Base-by-base conservation (phyloP, 768 basidiomycete genomes). In the Favolaschia claudopus region DNA sequence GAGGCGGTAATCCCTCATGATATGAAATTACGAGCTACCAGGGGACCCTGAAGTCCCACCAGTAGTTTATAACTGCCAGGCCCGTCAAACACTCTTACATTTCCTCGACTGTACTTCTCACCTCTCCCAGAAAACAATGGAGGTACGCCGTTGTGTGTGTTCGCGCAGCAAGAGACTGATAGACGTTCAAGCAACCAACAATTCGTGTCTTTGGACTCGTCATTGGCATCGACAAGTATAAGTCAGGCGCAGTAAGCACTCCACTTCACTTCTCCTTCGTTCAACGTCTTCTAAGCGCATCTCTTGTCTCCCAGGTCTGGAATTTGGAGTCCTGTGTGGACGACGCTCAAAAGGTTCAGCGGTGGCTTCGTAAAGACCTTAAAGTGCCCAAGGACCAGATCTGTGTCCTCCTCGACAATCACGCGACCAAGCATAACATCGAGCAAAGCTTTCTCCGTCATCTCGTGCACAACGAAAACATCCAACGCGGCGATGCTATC, bases 171-270 rank as follows among this genome's bases (percentile, higher is more conserved):
- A 40, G 20, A 27, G n/a, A 5, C 33, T 54, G 32, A 60, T 29
- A 7, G 28, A 13, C 33, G 25, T 45, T 49, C 40, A 31, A n/a
- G 49, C 62, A 72, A 63, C 82, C 84, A 77, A 67, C 73, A 17
- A 65, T 77, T 37, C 84, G 81, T 19, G 73, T 88, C 37, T 91
- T 88, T 63, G 87, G 87, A 1, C 80, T 91, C 55, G 75, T 91
- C 62, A 79, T 91, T 59, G 89, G 89, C 37, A 83, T 91, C 60
- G 87, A 90, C 74, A 76, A 78, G 65, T 91, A 91, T 77, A 83
- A 87, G 70, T 87, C 86, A 9, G 81, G 83, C 19, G 69, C 69
- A 27, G 62, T 53, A 13, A 14, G 44, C 36, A 33, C 20, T 50
- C n/a, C 29, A 12, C 29, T 50, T 27, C n/a, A n/a, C n/a, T 28